A percentile compares a stretch with the other conserved stretches of the same genome.
Conservation (phyloP, 805 yeast genomes). For the Hanseniaspora taiwanica region DNA sequence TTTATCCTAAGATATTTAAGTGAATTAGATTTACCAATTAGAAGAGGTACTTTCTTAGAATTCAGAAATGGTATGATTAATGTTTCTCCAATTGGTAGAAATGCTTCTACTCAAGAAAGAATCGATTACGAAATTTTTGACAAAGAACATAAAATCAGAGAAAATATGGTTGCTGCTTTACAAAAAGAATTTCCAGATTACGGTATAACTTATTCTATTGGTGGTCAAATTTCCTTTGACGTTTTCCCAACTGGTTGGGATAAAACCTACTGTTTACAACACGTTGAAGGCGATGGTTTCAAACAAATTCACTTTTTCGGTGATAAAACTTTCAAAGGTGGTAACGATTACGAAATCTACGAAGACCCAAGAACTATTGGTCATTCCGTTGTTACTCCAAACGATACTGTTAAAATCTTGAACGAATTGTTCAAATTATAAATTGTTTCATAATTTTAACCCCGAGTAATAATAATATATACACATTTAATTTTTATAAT, state of each 20-base stretch:
- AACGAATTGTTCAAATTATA: constrained; percentile 53
- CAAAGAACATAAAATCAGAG: constrained; percentile 67
- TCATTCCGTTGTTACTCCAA: constrained; percentile 83
- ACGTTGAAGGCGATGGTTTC: constrained; percentile 76
- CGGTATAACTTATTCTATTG: constrained; percentile 89
- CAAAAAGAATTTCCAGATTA: constrained; percentile 71
- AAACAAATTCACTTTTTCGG: constrained; percentile 92
- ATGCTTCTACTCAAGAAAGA: constrained; percentile 90
- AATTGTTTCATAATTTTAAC: too few species aligned
- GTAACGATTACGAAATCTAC: constrained; percentile 97
- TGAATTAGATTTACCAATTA: constrained; percentile 79
- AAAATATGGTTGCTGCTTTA: constrained; percentile 71
- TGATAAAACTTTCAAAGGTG: constrained; percentile 94
- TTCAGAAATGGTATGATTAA: constrained; percentile 99
- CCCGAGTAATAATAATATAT: too few species aligned
- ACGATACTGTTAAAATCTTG: constrained; percentile 75
- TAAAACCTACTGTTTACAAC: constrained; percentile 94
- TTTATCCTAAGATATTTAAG: constrained; percentile 78
- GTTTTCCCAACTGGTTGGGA: constrained; percentile 99
- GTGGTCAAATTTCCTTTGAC: constrained; percentile 98
- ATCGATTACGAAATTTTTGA: constrained; percentile 83
- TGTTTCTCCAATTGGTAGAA: constrained; percentile 97
- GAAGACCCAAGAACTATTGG: constrained; percentile 87
- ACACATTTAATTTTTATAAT: too few species aligned
- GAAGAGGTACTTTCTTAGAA: constrained; percentile 98